These are phyloP conservation scores for Amanita thiersii DNA, from an alignment of 768 basidiomycete species.

Conservation along the genomic window DNA sequence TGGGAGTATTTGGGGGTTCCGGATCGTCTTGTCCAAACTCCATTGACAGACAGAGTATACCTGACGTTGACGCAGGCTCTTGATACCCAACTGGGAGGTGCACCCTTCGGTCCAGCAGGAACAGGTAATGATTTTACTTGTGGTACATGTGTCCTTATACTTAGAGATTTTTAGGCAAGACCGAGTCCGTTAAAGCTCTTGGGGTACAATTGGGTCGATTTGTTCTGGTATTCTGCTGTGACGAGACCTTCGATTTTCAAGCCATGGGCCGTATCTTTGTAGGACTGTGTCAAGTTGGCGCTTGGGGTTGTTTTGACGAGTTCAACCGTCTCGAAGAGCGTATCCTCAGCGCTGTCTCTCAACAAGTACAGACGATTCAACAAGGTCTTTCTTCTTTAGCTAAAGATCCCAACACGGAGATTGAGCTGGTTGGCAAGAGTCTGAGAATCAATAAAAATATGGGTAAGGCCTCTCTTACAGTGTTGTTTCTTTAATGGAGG, in stretches of 20 bases:
- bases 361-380: slow-evolving; percentile 98
- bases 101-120: slow-evolving; percentile 97
- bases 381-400: slow-evolving; percentile 82
- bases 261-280: slow-evolving; percentile 99
- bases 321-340: slow-evolving; percentile 98
- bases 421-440: slow-evolving; percentile 92
- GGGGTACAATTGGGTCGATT: slow-evolving; percentile 97
- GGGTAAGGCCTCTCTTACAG: slow-evolving; percentile 32
- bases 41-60: slow-evolving; percentile 94
- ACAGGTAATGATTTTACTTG: slow-evolving; percentile 49
- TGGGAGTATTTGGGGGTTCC: slow-evolving; percentile 99
- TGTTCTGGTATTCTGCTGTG: slow-evolving; percentile 99
- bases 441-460: slow-evolving; percentile 93
- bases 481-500: not conserved
- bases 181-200: slow-evolving; percentile 97
- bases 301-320: slow-evolving; percentile 98
- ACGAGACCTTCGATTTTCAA: slow-evolving; percentile 99
- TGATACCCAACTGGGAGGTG: slow-evolving; percentile 90
- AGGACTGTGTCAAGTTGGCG: slow-evolving; percentile 97
- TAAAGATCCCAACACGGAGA: slow-evolving; percentile 82
- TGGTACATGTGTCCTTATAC: slow-evolving; percentile 9
- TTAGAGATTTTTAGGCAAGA: slow-evolving; percentile 63
- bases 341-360: slow-evolving; percentile 95
- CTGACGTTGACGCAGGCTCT: slow-evolving; percentile 94
- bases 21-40: slow-evolving; percentile 96